Percentiles rank a stretch among this genome's conserved stretches.
These are phyloP conservation scores for Aspergillus texensis DNA, from an alignment of 2,329 filamentous ascomycete genomes.

Conservation along the genomic window DNA sequence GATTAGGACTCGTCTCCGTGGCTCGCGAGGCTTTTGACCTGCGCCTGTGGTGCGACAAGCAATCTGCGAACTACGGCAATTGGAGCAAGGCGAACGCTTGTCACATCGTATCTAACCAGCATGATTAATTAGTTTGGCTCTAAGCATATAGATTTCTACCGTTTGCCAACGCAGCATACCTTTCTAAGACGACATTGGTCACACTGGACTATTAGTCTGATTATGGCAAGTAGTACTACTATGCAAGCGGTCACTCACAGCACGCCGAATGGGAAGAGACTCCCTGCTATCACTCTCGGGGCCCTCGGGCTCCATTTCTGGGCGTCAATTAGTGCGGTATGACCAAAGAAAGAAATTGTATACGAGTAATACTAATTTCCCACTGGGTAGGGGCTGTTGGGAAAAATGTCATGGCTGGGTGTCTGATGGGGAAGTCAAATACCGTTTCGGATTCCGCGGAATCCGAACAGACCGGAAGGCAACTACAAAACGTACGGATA, in stretches of 20 bases:
- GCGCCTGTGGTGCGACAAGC: slow-evolving; percentile 42
- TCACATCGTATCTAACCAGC: slow-evolving; percentile 44
- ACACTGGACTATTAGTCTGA: slow-evolving; percentile 28
- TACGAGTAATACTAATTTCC: not conserved
- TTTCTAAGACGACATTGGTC: slow-evolving; percentile 40
- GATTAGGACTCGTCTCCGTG: slow-evolving; percentile 43
- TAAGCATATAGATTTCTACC: not conserved
- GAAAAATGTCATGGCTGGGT: not conserved
- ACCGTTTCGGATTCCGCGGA: slow-evolving; percentile 7
- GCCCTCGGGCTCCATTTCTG: slow-evolving; percentile 34
- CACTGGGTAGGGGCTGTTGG: not conserved
- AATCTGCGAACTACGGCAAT: slow-evolving; percentile 41
- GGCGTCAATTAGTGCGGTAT: not conserved
- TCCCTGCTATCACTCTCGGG: slow-evolving; percentile 30
- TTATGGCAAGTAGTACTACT: not conserved
- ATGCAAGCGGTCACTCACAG: slow-evolving; percentile 29
- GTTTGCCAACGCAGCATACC: slow-evolving; percentile 20
- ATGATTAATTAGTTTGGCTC: slow-evolving; percentile 4
- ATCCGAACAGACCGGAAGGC: not conserved
- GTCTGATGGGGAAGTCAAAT: slow-evolving; percentile 4
- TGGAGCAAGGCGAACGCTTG: slow-evolving; percentile 45
- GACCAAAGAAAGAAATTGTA: not conserved
- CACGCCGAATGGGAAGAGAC: slow-evolving; percentile 26
- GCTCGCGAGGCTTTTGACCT: slow-evolving; percentile 38
- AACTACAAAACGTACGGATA: not conserved